Evolutionary conservation across 2,329 filamentous ascomycete genomes (phyloP).

Genomic region (Aureobasidium sp.): DNA sequence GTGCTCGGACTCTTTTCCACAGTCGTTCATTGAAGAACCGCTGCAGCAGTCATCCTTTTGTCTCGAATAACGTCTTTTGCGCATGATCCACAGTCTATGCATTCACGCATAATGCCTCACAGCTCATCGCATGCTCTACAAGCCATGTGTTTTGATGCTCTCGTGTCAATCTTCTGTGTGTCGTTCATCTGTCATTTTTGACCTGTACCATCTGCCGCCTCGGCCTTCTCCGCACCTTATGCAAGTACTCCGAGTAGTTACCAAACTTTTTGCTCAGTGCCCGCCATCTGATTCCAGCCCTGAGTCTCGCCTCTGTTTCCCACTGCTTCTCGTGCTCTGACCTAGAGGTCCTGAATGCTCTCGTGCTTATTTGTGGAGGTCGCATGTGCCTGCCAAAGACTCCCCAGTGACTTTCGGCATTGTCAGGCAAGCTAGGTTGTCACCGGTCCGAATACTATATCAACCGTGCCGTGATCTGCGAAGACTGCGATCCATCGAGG

Average conservation of each 20-base stretch:
- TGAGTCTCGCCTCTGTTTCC: neutral
- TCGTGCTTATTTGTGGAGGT: no score
- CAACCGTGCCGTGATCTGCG: neutral
- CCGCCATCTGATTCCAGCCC: slow-evolving; percentile 2
- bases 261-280: neutral
- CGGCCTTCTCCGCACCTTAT: neutral
- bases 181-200: slow-evolving; percentile 2
- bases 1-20: slow-evolving; percentile 7
- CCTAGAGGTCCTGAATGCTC: no score
- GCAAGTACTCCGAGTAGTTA: neutral
- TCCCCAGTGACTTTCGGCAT: no score
- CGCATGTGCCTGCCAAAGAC: no score
- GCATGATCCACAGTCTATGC: neutral
- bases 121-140: neutral
- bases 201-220: neutral
- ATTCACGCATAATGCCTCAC: neutral
- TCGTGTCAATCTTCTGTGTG: neutral
- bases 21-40: slow-evolving; percentile 5
- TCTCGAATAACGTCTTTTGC: neutral
- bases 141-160: no score
- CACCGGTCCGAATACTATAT: neutral
- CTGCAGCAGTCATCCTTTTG: neutral
- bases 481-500: slow-evolving; percentile 5
- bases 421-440: no score
- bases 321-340: neutral